Evolutionary conservation across 2,329 filamentous ascomycete species (phyloP).

Genomic region (Aspergillus jensenii): DNA sequence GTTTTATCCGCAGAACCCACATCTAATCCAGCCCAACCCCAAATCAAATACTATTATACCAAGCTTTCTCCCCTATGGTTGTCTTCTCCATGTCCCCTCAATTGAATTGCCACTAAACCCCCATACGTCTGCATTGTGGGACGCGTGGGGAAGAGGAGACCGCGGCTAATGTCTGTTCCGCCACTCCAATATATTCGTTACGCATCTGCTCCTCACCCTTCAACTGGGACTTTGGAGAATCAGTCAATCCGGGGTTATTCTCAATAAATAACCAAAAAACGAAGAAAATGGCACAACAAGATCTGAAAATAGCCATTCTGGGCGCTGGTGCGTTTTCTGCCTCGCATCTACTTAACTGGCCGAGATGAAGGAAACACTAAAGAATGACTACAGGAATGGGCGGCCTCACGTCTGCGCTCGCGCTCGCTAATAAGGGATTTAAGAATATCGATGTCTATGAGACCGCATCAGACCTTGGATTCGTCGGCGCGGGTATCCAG

Average conservation of each 20-base stretch:
- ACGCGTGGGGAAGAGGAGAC: conserved; percentile 13
- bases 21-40: not conserved
- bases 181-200: not conserved
- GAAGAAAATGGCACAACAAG: conserved; percentile 29
- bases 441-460: conserved; percentile 73
- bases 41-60: not conserved
- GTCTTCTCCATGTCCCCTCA: not conserved
- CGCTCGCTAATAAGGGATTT: conserved; percentile 75
- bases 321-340: conserved; percentile 39
- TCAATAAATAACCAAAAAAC: not conserved
- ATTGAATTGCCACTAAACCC: not conserved
- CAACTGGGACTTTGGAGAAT: not conserved
- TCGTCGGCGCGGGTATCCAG: conserved; percentile 83
- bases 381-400: conserved; percentile 61
- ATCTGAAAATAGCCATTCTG: conserved; percentile 47
- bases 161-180: conserved; percentile 16
- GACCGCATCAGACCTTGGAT: conserved; percentile 69
- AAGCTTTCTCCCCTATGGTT: not conserved
- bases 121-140: conserved; percentile 11
- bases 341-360: not conserved
- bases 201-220: not conserved
- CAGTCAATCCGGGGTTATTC: not conserved
- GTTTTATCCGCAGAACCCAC: not conserved
- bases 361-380: not conserved
- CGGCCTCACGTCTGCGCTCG: conserved; percentile 69